Base-by-base conservation (phyloP, 164 flowering plant species). In the Magnolia officinalis region DNA sequence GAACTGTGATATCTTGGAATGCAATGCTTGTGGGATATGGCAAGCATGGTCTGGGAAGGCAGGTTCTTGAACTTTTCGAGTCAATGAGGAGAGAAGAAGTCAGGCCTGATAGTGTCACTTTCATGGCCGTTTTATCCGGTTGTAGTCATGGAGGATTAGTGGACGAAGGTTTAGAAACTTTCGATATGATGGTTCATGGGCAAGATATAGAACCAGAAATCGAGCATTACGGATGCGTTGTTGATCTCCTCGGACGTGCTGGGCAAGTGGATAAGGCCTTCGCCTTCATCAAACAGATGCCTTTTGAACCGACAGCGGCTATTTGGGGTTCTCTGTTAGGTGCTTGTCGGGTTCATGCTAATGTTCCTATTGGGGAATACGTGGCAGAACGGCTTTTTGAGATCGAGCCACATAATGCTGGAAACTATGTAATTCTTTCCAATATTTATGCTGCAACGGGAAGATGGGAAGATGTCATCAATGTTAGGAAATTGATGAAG, bases 61-160 rank as follows among this genome's bases (percentile, higher is more conserved):
- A 80, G 68, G 85, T 76, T 70, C 49, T 83, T 73, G 78, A 83
- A 8, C 82, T 83, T 58, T 83, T 78, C 61, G 24, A 37, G 64
- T 24, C 37, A 50, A 83, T 83, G 85, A 66, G 31, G 61, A 64
- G 50, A 55, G 66, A 71, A 29, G 72, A 80, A 70, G 74, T 80
- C 73, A 80, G 63, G 66, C 83, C 81, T 21, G 79, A 83, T 37
- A 67, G 77, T 66, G 67, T 80, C 24, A 80, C 82, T 50, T 83
- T 72, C 19, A 66, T 80, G 80, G 83, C 85, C 55, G 81, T 83
- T 65, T 73, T 80, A 52, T 83, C 81, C 0, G 85, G 81, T 51
- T 83, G 85, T 69, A 80, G 85, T 75, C 85, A 80, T 71, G 85
- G 83, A 65, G 85, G 83, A 63, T 75, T 83, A 73, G 77, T 83